Base-by-base conservation (phyloP, 805 yeast species). In the Candida pini region DNA sequence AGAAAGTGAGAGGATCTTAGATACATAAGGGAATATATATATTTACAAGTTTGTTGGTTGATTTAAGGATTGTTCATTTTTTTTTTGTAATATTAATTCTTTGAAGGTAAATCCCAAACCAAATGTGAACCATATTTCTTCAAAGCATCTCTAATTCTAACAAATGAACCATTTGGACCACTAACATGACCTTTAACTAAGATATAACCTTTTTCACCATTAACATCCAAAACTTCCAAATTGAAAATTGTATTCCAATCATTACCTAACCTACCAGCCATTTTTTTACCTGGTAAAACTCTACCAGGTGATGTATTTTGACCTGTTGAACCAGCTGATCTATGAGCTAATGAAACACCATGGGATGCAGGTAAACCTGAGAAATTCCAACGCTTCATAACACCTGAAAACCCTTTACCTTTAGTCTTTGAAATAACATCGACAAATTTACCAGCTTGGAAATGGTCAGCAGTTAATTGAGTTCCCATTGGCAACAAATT, bases 381-480 rank as follows among this genome's bases (percentile, higher is more conserved):
- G 64, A 90, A 92, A 9, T 86, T 84, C 69, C 82, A 83, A 63
- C 96, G 79, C 60, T 90, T 90, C 96, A 92, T 92, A 17, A 90
- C 97, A 76, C 98, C 98, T 16, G 89, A 86, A 58, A 87, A 87
- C 9, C 98, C 98, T 62, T 92, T 92, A 63, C 98, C 98, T 58
- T 87, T 90, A 34, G 89, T 69, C 14, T 71, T 69, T 12, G 89
- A 82, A 55, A 77, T 72, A 34, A 87, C 65, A 56, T 92, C 98
- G 18, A 92, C 89, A 40, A 65, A 73, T 59, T 87, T 92, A 20
- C 97, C 97, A 13, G 65, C 68, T 38, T 77, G 72, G 58, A 90
- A 90, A 60, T 81, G 89, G 53, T 86, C 88, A 2, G 96, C 96
- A 36, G 66, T 73, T 36, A 92, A 62, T 49, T 78, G 76, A 2